Evolutionary conservation across 2,329 filamentous ascomycete species (phyloP).

Genomic region (Trichoderma endophyticum): DNA sequence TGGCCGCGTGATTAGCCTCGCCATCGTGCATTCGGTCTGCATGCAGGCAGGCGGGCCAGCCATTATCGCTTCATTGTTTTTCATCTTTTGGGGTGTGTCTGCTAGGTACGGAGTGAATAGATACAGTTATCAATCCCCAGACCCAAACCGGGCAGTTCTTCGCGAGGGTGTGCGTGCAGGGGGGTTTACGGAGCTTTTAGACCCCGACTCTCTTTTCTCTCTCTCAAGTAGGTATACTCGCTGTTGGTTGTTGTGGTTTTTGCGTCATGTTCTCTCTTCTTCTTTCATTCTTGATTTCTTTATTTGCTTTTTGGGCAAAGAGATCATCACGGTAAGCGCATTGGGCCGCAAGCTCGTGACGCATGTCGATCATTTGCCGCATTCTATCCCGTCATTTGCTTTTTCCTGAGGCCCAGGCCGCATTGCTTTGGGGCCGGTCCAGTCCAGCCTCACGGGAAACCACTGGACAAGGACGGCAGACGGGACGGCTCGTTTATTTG

Average conservation of each 20-base stretch:
- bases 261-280: background rate
- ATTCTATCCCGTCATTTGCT: background rate
- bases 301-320: background rate
- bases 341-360: background rate
- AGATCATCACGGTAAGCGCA: background rate
- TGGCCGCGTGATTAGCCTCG: background rate
- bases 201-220: background rate
- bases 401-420: background rate
- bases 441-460: background rate
- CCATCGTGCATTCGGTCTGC: conserved; percentile 12
- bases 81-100: background rate
- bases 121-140: background rate
- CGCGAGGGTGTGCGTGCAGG: background rate
- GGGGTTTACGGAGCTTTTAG: background rate
- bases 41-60: background rate
- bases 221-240: background rate
- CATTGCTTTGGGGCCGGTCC: too few species aligned
- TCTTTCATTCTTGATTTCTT: background rate
- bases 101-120: background rate
- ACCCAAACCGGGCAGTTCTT: background rate
- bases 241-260: background rate
- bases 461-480: background rate
- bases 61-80: background rate
- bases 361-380: background rate
- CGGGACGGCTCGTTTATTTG: background rate